Evolutionary conservation across 176 grass and related monocot genomes (phyloP), one percentile per base, ranked within the genome.

Genomic region (Aegilops speltoides): DNA sequence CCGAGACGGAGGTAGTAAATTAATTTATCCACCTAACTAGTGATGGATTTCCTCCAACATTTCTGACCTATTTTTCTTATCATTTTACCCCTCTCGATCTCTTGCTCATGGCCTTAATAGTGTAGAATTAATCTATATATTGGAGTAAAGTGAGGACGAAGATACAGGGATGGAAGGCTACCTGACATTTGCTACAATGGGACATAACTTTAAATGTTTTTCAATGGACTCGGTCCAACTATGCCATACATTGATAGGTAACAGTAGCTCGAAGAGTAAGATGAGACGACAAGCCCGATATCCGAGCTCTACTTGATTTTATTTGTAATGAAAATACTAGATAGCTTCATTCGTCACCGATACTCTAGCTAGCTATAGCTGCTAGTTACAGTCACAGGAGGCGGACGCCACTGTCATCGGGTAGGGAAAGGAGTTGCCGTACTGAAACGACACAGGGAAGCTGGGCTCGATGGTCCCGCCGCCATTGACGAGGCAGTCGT

Each of bases 341-440:
- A 62, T 63, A 23, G n/a, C n/a, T 63, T 20, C 60, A 63, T 63
- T 9, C 60, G n/a, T 57, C 54, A 8, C 19, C 54, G 46, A 31
- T 57, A 57, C 22, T 22, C 22, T 57, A 57, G 50, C 15, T 9
- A 46, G 1, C 4, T 19, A 56, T 20, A 57, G 56, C 56, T 59
- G 56, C 56, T 59, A 59, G 19, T 59, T 59, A 8, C 43, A 76
- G 73, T 76, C 9, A 11, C 82, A 84, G 0, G 34, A 20, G 25
- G 61, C 70, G 13, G 57, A 64, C 2, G 36, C 17, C 19, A 84
- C 70, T 0, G 4, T 60, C 17, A 84, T 60, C 25, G 7, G 1
- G 82, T 84, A 84, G 25, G 71, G 36, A 7, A 76, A 32, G 11
- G 82, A 84, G 25, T 84, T 84, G 70, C 17, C 61, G 57, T 84